Evolutionary conservation across 805 yeast species (phyloP).

Genomic region (Yarrowia keelungensis): DNA sequence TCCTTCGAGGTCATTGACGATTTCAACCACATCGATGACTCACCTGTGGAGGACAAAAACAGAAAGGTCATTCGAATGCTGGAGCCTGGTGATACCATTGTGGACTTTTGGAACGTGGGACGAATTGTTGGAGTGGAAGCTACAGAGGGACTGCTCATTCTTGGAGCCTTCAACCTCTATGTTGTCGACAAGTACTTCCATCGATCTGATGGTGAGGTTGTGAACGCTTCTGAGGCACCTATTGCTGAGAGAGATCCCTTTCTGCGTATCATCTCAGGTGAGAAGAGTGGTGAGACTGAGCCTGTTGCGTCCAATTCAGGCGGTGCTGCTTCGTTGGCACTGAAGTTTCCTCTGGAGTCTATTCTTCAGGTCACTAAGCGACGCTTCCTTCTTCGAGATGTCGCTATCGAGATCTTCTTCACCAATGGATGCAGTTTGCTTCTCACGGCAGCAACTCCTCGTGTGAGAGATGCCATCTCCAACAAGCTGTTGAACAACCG

Average conservation of each 20-base stretch:
- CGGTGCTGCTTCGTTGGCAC: conserved; percentile 18
- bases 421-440: conserved; percentile 73
- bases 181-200: conserved; percentile 74
- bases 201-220: conserved; percentile 58
- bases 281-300: conserved; percentile 45
- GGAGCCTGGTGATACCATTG: conserved; percentile 72
- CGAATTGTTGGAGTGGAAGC: conserved; percentile 79
- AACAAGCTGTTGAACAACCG: conserved; percentile 28
- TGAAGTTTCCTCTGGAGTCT: conserved; percentile 51
- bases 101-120: conserved; percentile 76
- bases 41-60: conserved; percentile 63
- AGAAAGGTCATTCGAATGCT: conserved; percentile 75
- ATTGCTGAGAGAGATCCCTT: conserved; percentile 68
- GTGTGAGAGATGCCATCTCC: conserved; percentile 21
- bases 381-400: conserved; percentile 78
- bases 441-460: conserved; percentile 64
- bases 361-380: conserved; percentile 73
- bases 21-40: conserved; percentile 45
- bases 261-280: conserved; percentile 66
- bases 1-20: conserved; percentile 46
- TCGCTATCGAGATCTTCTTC: conserved; percentile 80
- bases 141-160: conserved; percentile 73
- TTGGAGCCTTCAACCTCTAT: conserved; percentile 70
- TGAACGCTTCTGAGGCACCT: conserved; percentile 73
- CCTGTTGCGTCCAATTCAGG: not conserved